phyloP scores from a whole-genome alignment of 176 grass and related monocot genomes.

The Cymbopogon citratus region DNA sequence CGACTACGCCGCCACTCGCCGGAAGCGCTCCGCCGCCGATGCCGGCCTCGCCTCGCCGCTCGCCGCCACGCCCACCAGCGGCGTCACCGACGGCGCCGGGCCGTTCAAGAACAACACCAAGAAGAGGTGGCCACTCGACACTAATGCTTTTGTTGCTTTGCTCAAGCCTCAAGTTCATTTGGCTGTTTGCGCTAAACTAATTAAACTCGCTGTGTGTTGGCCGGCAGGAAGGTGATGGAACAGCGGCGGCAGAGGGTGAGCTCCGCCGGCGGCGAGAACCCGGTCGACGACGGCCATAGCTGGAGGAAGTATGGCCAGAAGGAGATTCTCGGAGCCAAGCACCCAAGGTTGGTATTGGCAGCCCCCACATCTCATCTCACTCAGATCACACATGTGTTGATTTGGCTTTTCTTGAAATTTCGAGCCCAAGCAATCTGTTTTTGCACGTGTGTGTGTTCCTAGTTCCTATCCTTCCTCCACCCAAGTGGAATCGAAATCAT shows the following conservation, averaged over 20 bases:
- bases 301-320: slow-evolving; percentile 94
- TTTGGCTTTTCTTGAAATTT: too few relatives aligned
- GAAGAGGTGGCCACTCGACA: slow-evolving; percentile 21
- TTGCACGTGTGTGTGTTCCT: background rate
- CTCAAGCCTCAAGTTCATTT: too few relatives aligned
- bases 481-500: background rate
- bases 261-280: slow-evolving; percentile 29
- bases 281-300: slow-evolving; percentile 56
- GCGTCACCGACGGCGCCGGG: slow-evolving; percentile 24
- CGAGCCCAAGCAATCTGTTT: too few relatives aligned
- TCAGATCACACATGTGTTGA: too few relatives aligned
- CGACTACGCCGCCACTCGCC: background rate
- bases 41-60: background rate
- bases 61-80: slow-evolving; percentile 26
- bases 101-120: slow-evolving; percentile 28
- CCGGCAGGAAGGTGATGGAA: slow-evolving; percentile 48
- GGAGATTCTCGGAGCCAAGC: slow-evolving; percentile 53
- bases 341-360: slow-evolving; percentile 42
- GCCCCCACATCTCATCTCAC: too few relatives aligned
- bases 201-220: background rate
- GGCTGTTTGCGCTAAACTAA: background rate
- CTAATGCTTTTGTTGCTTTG: too few relatives aligned
- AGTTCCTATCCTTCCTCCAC: too few relatives aligned
- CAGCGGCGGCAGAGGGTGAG: slow-evolving; percentile 35
- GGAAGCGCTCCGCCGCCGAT: slow-evolving; percentile 3